Base-by-base conservation (phyloP, 805 yeast genomes). In the Zygotorulaspora sp. region DNA sequence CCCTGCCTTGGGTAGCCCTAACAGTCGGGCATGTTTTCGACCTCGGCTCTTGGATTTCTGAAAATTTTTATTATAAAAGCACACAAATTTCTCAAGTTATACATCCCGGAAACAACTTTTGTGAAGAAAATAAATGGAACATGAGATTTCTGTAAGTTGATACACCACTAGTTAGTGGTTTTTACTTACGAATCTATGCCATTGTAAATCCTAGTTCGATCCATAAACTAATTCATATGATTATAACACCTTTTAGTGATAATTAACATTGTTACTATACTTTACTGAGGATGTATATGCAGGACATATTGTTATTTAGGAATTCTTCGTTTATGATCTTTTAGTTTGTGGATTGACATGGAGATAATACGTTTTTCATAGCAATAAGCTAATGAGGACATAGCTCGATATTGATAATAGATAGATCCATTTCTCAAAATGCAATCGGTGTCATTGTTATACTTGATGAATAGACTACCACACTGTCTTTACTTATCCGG, bases 291-390 rank as follows among this genome's bases (percentile, higher is more conserved):
- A 77, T 72, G 82, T 74, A 76, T 66, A 78, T 78, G 83, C 83
- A 78, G 83, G 83, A 78, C 80, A 70, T 67, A 67, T 66, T 66
- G 67, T 61, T 62, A 65, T 46, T 65, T 66, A 76, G 83, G 83
- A 77, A 78, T 78, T 78, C 83, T 78, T 77, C 83, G 84, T 77
- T 78, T 77, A 77, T 77, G 83, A 78, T 70, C 65, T 47, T 32
- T 40, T 43, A 43, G 39, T 41, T 40, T 36, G 37, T 35, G 24
- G 16, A 15, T 33, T 26, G 15, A 14, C 14, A 26, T 26, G 7
- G 30, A n/a, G n/a, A n/a, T n/a, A n/a, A n/a, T n/a, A n/a, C n/a
- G n/a, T n/a, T n/a, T n/a, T n/a, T n/a, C n/a, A n/a, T n/a, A n/a
- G n/a, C n/a, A n/a, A n/a, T n/a, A 7, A 19, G 15, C 31, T 49